Percentiles rank a stretch among this genome's conserved stretches.
Evolutionary conservation across 164 flowering plant genomes (phyloP).

Genomic region (Liriodendron chinense): DNA sequence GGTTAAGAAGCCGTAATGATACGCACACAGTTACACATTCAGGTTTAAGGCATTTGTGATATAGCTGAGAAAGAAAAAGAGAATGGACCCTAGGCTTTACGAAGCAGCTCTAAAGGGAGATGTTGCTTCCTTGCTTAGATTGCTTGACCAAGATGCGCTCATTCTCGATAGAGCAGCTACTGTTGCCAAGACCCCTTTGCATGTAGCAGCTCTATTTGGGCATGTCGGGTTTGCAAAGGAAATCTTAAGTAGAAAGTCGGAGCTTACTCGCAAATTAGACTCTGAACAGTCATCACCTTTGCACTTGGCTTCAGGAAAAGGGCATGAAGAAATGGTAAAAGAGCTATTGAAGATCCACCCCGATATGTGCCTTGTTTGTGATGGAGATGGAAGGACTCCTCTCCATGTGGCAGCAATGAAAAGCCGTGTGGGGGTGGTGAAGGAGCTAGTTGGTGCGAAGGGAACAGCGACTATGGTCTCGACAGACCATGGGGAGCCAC

Average conservation of each 20-base stretch:
- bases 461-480: neutral
- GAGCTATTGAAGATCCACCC: neutral
- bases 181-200: neutral
- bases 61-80: neutral
- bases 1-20: too few relatives aligned
- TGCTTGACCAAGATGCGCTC: neutral
- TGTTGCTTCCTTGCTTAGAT: neutral
- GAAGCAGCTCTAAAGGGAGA: neutral
- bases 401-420: slow-evolving; percentile 9
- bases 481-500: neutral
- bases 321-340: neutral
- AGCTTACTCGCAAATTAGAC: neutral
- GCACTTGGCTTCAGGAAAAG: slow-evolving; percentile 9
- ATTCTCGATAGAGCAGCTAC: neutral
- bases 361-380: slow-evolving; percentile 5
- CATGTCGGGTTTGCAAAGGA: neutral
- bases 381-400: neutral
- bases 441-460: neutral
- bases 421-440: neutral
- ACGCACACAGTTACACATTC: too few relatives aligned
- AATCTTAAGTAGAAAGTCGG: neutral
- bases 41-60: too few relatives aligned
- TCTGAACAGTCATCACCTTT: slow-evolving; percentile 2
- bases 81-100: neutral
- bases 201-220: neutral